phyloP scores from a whole-genome alignment of 768 basidiomycete species.

The Pleurotus ostreatus region DNA sequence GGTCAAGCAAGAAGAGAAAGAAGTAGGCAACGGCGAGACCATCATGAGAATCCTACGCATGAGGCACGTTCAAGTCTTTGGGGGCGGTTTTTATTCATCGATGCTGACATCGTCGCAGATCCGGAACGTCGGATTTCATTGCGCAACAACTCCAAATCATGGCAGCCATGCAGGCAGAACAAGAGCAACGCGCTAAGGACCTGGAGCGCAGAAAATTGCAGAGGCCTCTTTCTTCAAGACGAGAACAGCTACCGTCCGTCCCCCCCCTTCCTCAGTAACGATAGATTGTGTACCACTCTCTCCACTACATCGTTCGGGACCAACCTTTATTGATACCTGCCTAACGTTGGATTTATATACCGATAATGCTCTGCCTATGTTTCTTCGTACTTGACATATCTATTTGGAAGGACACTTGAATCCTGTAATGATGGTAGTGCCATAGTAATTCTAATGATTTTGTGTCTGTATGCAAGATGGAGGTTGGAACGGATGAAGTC shows the following conservation, averaged over 20 bases:
- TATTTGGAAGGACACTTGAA: too few relatives aligned
- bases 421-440: too few relatives aligned
- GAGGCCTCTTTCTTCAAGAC: constrained; percentile 33
- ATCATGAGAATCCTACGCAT: constrained; percentile 94
- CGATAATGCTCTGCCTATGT: too few relatives aligned
- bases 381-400: too few relatives aligned
- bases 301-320: too few relatives aligned
- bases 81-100: background rate
- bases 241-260: constrained; percentile 31
- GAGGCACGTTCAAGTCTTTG: constrained; percentile 50
- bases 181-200: constrained; percentile 67
- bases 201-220: constrained; percentile 55
- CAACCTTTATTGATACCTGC: too few relatives aligned
- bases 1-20: constrained; percentile 83
- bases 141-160: constrained; percentile 82
- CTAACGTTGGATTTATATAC: too few relatives aligned
- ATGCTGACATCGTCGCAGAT: constrained; percentile 34
- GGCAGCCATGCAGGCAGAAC: constrained; percentile 78
- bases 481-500: too few relatives aligned
- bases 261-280: constrained; percentile 29
- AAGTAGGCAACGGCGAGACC: constrained; percentile 78
- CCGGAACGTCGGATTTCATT: constrained; percentile 82
- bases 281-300: too few relatives aligned
- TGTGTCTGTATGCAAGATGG: too few relatives aligned
- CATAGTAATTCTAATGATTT: too few relatives aligned